Conservation (phyloP, 768 basidiomycete genomes). For the Boletus rufocinnamomeus region DNA sequence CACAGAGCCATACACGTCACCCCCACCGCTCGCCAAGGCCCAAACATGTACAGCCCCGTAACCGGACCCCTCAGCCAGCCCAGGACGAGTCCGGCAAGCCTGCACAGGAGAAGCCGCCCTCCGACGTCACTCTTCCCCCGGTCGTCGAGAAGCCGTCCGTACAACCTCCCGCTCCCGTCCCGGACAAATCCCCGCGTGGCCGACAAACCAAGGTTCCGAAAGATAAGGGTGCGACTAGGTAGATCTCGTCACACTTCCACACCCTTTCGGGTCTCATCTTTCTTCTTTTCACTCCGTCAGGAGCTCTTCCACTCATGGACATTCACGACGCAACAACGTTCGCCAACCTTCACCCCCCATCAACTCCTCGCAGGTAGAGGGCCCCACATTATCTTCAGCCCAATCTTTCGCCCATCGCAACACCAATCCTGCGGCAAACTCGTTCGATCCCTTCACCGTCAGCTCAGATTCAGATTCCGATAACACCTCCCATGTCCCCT, state of each 20-base stretch:
- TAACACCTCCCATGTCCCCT: constrained; percentile 37
- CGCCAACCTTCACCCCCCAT: constrained; percentile 68
- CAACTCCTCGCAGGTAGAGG: constrained; percentile 70
- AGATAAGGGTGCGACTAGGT: constrained; percentile 49
- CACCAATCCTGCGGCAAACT: constrained; percentile 39
- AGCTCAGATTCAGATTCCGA: constrained; percentile 47
- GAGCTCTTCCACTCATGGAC: constrained; percentile 47
- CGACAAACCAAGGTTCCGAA: constrained; percentile 41
- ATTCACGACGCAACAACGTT: constrained; percentile 49
- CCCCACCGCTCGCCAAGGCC: constrained; percentile 41
- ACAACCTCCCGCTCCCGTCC: constrained; percentile 19
- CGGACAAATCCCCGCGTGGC: constrained; percentile 36
- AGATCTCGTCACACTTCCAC: constrained; percentile 14
- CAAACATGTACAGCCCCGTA: constrained; percentile 29
- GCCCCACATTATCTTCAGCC: constrained; percentile 28
- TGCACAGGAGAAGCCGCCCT: constrained; percentile 27
- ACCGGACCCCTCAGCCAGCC: constrained; percentile 25
- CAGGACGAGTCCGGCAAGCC: constrained; percentile 35
- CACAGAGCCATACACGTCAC: constrained; percentile 37
- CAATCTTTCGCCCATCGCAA: constrained; percentile 30
- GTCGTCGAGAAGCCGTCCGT: constrained; percentile 30
- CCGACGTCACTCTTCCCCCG: constrained; percentile 37
- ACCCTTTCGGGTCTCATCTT: constrained; percentile 5
- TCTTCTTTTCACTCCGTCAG: constrained; percentile 29
- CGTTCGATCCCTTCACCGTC: constrained; percentile 51